A percentile compares a stretch with the other conserved stretches of the same genome.
These are phyloP conservation scores for Neltuma alba DNA, from an alignment of 306 rosid genomes.

Conservation along the genomic window DNA sequence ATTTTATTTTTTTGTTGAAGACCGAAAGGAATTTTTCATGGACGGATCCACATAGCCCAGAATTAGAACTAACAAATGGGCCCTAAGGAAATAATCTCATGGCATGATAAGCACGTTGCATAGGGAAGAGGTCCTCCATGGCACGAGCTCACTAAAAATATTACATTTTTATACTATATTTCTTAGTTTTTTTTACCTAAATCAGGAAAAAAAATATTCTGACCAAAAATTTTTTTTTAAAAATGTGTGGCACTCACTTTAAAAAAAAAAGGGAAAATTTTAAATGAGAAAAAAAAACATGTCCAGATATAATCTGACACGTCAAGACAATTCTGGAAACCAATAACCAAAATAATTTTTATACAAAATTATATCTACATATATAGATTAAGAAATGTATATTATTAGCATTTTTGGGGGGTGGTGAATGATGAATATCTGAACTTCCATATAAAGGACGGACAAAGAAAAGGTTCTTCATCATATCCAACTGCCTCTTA, in stretches of 20 bases:
- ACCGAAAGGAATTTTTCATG: no score
- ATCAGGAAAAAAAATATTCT: neutral
- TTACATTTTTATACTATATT: neutral
- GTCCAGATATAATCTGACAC: neutral
- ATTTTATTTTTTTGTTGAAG: no score
- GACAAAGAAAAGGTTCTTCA: constrained; percentile 4
- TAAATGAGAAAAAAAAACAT: neutral
- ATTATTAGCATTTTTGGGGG: constrained; percentile 1
- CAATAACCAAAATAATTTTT: neutral
- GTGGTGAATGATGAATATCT: constrained; percentile 13
- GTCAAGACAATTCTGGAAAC: neutral
- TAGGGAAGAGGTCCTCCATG: neutral
- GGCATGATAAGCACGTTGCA: constrained; percentile 36
- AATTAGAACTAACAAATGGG: constrained; percentile 24
- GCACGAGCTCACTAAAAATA: constrained; percentile 34
- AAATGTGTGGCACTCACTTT: neutral
- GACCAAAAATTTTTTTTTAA: neutral
- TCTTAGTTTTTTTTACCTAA: neutral
- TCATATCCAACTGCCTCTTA: constrained; percentile 27
- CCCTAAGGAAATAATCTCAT: constrained; percentile 6
- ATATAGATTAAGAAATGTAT: neutral
- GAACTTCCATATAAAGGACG: constrained; percentile 12
- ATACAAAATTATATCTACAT: neutral
- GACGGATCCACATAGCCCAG: constrained; percentile 28
- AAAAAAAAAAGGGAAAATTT: neutral